phyloP scores from a whole-genome alignment of 2,329 filamentous ascomycete species.

The Zasmidium citrigriseum region DNA sequence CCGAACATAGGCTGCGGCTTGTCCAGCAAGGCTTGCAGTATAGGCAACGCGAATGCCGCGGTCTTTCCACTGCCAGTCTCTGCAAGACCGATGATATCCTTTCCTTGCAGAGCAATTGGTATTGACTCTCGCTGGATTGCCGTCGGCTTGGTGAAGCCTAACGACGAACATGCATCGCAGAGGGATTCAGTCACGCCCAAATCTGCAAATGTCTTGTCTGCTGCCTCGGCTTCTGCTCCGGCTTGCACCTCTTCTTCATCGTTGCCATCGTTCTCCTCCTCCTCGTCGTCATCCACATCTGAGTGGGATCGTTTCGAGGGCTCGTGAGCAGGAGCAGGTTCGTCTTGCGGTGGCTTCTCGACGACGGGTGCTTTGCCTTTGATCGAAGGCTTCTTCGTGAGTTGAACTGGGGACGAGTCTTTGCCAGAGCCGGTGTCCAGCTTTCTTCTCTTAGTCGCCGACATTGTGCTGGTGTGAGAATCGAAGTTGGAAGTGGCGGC shows the following conservation, averaged over 20 bases:
- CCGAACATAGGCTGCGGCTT: slow-evolving; percentile 83
- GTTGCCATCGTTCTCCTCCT: slow-evolving; percentile 24
- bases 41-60: slow-evolving; percentile 88
- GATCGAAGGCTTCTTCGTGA: neutral
- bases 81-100: slow-evolving; percentile 89
- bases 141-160: slow-evolving; percentile 84
- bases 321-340: slow-evolving; percentile 3
- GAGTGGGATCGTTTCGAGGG: slow-evolving; percentile 18
- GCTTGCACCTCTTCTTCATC: slow-evolving; percentile 31
- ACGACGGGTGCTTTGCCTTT: neutral
- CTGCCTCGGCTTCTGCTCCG: slow-evolving; percentile 17
- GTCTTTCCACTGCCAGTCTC: slow-evolving; percentile 97
- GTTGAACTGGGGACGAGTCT: slow-evolving; percentile 9
- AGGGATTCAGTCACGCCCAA: slow-evolving; percentile 81
- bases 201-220: slow-evolving; percentile 65
- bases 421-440: slow-evolving; percentile 25
- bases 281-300: slow-evolving; percentile 11
- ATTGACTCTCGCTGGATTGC: slow-evolving; percentile 87
- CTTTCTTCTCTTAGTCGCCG: slow-evolving; percentile 44
- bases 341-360: neutral
- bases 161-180: slow-evolving; percentile 79
- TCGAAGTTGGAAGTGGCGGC: neutral
- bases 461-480: neutral
- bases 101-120: slow-evolving; percentile 73
- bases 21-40: slow-evolving; percentile 86